Conservation (phyloP, 108 stramenopile genomes). For the Chaetoceros muelleri region DNA sequence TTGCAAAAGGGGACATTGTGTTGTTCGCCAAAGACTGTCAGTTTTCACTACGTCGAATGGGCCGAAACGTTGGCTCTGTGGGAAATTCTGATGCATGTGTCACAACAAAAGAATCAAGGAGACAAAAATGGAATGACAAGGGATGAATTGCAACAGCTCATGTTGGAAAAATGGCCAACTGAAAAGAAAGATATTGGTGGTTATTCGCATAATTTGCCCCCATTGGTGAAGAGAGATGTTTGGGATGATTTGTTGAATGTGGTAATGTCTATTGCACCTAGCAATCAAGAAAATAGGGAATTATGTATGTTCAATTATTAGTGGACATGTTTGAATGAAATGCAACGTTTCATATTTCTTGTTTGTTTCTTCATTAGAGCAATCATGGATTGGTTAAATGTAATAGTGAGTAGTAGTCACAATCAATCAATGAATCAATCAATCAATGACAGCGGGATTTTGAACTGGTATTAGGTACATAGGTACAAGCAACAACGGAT, state of each 20-base stretch:
- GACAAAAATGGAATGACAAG: conserved; percentile 37
- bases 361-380: too few species aligned
- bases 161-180: conserved; percentile 55
- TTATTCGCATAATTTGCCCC: conserved; percentile 54
- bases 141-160: conserved; percentile 40
- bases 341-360: too few species aligned
- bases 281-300: too few species aligned
- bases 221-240: conserved; percentile 2
- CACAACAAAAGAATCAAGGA: neutral
- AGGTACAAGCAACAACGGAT: too few species aligned
- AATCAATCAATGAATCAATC: too few species aligned
- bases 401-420: too few species aligned
- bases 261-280: conserved; percentile 14
- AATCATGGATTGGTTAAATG: too few species aligned
- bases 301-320: too few species aligned
- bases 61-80: conserved; percentile 57
- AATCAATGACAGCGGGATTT: too few species aligned
- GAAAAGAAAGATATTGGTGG: conserved; percentile 42
- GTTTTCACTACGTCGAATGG: conserved; percentile 85
- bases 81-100: conserved; percentile 27
- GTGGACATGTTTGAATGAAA: too few species aligned
- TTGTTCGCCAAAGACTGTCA: conserved; percentile 60
- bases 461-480: too few species aligned
- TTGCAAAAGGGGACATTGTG: conserved; percentile 40
- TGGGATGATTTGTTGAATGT: conserved; percentile 24